phyloP scores from a whole-genome alignment of 352 stramenopile genomes.

The Blastocystis sp. region DNA sequence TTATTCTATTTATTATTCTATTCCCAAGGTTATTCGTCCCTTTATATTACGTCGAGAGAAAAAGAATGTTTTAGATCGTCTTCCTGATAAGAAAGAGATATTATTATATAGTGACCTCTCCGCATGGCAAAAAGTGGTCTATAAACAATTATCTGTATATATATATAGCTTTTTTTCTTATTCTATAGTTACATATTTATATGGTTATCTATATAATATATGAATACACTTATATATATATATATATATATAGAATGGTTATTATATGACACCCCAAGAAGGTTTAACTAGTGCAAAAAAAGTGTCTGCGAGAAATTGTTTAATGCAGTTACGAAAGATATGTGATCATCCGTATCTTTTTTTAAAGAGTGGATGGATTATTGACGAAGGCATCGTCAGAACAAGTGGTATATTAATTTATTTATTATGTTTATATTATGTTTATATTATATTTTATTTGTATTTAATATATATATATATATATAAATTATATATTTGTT shows the following conservation, averaged over 20 bases:
- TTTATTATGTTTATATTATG: slow-evolving; percentile 24
- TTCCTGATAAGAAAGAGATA: slow-evolving; percentile 89
- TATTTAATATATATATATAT: too few relatives aligned
- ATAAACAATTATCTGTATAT: slow-evolving; percentile 70
- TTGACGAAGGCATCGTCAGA: slow-evolving; percentile 74
- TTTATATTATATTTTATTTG: too few relatives aligned
- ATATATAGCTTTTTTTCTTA: background rate
- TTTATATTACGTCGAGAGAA: slow-evolving; percentile 95
- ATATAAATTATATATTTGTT: background rate
- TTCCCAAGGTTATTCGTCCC: slow-evolving; percentile 73
- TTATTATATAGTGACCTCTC: slow-evolving; percentile 92
- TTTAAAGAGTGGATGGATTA: slow-evolving; percentile 74
- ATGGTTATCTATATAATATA: slow-evolving; percentile 25
- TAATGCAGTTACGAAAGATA: slow-evolving; percentile 97
- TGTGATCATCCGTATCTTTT: slow-evolving; percentile 97
- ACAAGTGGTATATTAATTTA: slow-evolving; percentile 52
- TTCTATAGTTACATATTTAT: slow-evolving; percentile 14
- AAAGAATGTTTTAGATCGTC: slow-evolving; percentile 75
- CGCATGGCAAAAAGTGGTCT: slow-evolving; percentile 82
- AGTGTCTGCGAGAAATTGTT: too few relatives aligned
- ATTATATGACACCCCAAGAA: slow-evolving; percentile 24
- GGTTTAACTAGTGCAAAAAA: too few relatives aligned
- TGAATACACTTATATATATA: slow-evolving; percentile 3
- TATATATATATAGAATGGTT: slow-evolving; percentile 3
- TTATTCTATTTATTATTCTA: slow-evolving; percentile 55